Evolutionary conservation across 2,329 filamentous ascomycete genomes (phyloP), one percentile per base, ranked within the genome.

Genomic region (Penicillium occitanis): DNA sequence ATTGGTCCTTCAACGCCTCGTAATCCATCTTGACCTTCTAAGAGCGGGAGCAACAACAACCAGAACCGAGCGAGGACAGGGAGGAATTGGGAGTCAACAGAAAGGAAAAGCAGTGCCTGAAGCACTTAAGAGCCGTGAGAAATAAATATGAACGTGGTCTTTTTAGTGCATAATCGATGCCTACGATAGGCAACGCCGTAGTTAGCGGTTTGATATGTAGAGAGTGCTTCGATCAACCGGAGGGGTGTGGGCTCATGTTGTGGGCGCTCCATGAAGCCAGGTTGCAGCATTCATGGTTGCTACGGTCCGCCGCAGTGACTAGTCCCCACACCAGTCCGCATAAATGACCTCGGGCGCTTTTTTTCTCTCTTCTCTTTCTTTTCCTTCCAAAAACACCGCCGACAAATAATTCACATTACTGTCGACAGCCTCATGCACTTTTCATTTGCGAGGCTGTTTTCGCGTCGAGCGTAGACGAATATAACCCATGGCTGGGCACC

Each of bases 1-100:
- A 97, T 83, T 94, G 91, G 81, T 97, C 93, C 83, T 97, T 97
- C 72, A 96, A 83, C 72, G 89, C 86, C 79, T 97, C 93, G 85
- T 92, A 96, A 78, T 97, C 93, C 93, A 97, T 97, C 69, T 69
- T 83, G 73, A 65, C 65, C 68, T 59, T 48, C 19, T 46, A 60
- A 40, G 40, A 40, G 55, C 69, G 66, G 66, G 68, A 63, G 68
- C 63, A 68, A 68, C 60, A 67, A 60, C 57, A 59, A 59, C 57
- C 69, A 58, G 19, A 66, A 42, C 35, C 48, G 62, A 46, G n/a
- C 35, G 48, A 51, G 5, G 14, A 44, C 37, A 60, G 60, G 57
- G 65, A 61, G 66, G 63, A 63, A 66, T 63, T 66, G 53, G 66
- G 69, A 57, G 68, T 68, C 53, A 58, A 40, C 69, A 58, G 35